These are phyloP conservation scores for Heracleum sosnowskyi DNA, from an alignment of 129 eudicot species.

Conservation along the genomic window DNA sequence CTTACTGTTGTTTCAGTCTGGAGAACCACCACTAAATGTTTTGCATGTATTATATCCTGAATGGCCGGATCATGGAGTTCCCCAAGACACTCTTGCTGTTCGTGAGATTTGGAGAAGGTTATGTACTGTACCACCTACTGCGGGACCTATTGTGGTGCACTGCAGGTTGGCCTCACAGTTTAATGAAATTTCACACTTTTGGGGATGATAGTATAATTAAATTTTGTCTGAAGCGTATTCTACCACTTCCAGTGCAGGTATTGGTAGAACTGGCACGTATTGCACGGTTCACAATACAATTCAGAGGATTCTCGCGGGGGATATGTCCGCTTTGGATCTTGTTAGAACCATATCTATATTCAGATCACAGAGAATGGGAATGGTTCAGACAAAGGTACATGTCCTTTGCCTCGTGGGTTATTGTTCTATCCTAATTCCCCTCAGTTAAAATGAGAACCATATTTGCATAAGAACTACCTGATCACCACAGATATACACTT, in stretches of 20 bases:
- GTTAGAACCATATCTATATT: slow-evolving; percentile 52
- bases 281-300: slow-evolving; percentile 79
- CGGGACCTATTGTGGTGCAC: slow-evolving; percentile 90
- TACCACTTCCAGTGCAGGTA: slow-evolving; percentile 73
- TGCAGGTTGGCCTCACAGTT: slow-evolving; percentile 60
- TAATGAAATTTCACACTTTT: slow-evolving; percentile 3
- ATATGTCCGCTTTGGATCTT: slow-evolving; percentile 86
- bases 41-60: slow-evolving; percentile 88
- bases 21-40: slow-evolving; percentile 64
- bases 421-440: neutral
- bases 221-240: slow-evolving; percentile 14
- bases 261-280: slow-evolving; percentile 97
- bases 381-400: slow-evolving; percentile 86
- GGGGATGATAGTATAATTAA: neutral
- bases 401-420: slow-evolving; percentile 9
- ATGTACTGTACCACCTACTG: slow-evolving; percentile 46
- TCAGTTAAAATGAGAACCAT: neutral
- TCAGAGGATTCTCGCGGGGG: slow-evolving; percentile 76
- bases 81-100: slow-evolving; percentile 67
- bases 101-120: slow-evolving; percentile 74
- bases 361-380: slow-evolving; percentile 87
- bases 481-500: neutral
- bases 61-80: slow-evolving; percentile 99
- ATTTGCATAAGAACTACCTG: neutral
- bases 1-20: slow-evolving; percentile 41